Evolutionary conservation across 257 asterid species (phyloP).

Genomic region (Sherardia arvensis): DNA sequence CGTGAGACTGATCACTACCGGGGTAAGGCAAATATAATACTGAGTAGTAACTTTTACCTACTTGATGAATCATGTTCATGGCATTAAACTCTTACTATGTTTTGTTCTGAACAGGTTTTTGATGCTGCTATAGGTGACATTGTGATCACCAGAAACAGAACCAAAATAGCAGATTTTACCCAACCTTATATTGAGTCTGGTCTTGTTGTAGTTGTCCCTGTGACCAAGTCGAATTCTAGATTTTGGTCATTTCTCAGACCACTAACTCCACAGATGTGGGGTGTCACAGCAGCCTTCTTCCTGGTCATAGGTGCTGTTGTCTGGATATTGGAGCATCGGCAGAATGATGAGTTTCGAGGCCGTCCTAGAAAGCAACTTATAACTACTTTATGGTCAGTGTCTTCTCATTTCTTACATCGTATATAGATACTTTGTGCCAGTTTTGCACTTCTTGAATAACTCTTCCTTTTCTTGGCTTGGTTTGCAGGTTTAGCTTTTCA

Average conservation of each 20-base stretch:
- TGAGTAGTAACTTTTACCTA: background rate
- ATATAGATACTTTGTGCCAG: background rate
- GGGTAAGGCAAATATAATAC: constrained; percentile 19
- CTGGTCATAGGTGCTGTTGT: constrained; percentile 35
- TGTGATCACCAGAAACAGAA: constrained; percentile 45
- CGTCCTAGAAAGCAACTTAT: constrained; percentile 43
- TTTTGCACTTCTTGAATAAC: background rate
- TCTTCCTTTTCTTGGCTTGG: constrained; percentile 4
- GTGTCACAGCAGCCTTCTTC: constrained; percentile 31
- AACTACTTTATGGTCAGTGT: constrained; percentile 43
- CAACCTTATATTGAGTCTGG: constrained; percentile 62
- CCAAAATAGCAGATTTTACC: constrained; percentile 49
- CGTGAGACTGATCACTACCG: constrained; percentile 31
- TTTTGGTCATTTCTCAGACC: constrained; percentile 49
- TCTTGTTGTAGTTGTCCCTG: constrained; percentile 45
- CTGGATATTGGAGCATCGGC: constrained; percentile 52
- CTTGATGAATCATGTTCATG: background rate
- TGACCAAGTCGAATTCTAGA: constrained; percentile 29
- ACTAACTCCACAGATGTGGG: constrained; percentile 43
- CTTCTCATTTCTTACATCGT: constrained; percentile 4
- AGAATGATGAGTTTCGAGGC: constrained; percentile 51
- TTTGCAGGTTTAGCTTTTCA: constrained; percentile 35
- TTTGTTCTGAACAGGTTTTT: constrained; percentile 26
- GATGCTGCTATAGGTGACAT: constrained; percentile 58
- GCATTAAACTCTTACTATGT: background rate